Percentiles rank a stretch among this genome's conserved stretches.
phyloP scores from a whole-genome alignment of 2,329 filamentous ascomycete genomes.

The Trichoderma sp. region DNA sequence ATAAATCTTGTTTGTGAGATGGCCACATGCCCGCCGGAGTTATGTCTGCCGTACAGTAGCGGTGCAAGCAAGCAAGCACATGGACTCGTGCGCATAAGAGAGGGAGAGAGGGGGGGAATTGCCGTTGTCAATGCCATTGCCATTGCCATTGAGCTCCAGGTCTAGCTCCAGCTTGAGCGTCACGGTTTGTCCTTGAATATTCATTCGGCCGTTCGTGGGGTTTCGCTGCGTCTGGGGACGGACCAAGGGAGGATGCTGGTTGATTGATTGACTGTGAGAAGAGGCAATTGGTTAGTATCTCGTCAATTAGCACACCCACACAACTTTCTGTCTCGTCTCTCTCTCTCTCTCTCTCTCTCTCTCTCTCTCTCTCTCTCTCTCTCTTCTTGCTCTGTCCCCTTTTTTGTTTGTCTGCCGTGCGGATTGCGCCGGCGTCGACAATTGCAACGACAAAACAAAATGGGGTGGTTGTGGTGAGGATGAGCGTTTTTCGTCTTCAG shows the following conservation, averaged over 20 bases:
- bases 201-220: neutral
- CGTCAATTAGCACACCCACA: neutral
- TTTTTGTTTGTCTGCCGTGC: neutral
- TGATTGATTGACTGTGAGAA: neutral
- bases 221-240: neutral
- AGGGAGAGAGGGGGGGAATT: neutral
- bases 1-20: neutral
- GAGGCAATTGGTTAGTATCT: neutral
- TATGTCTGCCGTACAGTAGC: neutral
- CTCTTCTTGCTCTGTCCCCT: neutral
- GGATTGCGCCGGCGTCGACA: neutral
- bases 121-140: neutral
- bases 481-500: neutral
- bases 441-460: neutral
- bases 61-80: neutral
- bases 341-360: too few relatives aligned
- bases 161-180: neutral
- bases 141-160: neutral
- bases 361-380: too few relatives aligned
- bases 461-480: neutral
- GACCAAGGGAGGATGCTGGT: neutral
- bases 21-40: neutral
- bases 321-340: neutral
- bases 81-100: neutral
- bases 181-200: neutral